phyloP scores from a whole-genome alignment of 768 basidiomycete genomes.

The Boletellus emodensis region DNA sequence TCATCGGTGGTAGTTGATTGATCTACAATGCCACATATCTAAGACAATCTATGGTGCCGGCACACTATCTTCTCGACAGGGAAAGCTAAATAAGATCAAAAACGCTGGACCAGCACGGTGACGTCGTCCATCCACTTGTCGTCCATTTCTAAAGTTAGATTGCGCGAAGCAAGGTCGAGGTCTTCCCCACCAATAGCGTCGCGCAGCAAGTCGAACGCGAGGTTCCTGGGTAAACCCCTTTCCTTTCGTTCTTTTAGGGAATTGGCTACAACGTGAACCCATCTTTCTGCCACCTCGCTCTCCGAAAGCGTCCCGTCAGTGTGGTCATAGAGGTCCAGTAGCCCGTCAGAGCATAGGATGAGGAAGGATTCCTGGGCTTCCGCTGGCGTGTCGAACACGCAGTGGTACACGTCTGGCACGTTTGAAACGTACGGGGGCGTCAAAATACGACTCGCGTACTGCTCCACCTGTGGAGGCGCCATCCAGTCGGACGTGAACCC shows the following conservation, averaged over 20 bases:
- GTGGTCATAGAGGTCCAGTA: constrained; percentile 39
- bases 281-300: constrained; percentile 31
- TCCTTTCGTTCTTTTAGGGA: constrained; percentile 20
- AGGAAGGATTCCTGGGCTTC: constrained; percentile 28
- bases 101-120: constrained; percentile 42
- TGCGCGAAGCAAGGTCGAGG: constrained; percentile 36
- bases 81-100: constrained; percentile 15
- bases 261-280: constrained; percentile 32
- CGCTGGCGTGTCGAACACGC: constrained; percentile 21
- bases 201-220: constrained; percentile 40
- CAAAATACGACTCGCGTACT: constrained; percentile 33
- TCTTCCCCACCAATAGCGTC: constrained; percentile 43
- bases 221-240: constrained; percentile 24
- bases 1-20: not conserved
- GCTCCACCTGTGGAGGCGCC: constrained; percentile 10
- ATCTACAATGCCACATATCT: constrained; percentile 12
- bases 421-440: constrained; percentile 47
- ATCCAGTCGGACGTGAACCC: constrained; percentile 24
- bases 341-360: constrained; percentile 46
- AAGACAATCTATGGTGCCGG: not conserved
- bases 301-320: constrained; percentile 19
- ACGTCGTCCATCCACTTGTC: constrained; percentile 50
- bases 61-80: not conserved
- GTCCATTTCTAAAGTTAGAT: constrained; percentile 47
- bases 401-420: constrained; percentile 39